phyloP scores from a whole-genome alignment of 2,329 filamentous ascomycete genomes.

The Arthrobotrys musiformis region DNA sequence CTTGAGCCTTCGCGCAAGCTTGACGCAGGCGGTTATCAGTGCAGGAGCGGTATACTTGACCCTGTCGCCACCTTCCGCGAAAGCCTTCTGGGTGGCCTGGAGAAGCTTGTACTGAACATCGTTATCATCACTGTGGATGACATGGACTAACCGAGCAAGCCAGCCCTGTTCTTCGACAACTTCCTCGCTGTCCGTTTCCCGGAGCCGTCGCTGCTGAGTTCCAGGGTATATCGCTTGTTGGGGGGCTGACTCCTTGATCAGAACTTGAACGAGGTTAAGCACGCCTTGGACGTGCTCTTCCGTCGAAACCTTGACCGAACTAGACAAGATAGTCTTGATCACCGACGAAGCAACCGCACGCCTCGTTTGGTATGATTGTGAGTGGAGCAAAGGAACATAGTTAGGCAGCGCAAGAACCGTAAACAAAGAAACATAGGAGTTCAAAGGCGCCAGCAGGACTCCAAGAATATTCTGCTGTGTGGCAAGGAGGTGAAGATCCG shows the following conservation, averaged over 20 bases:
- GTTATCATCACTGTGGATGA: slow-evolving; percentile 84
- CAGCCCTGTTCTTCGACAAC: slow-evolving; percentile 98
- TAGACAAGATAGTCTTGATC: slow-evolving; percentile 81
- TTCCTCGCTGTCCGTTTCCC: slow-evolving; percentile 89
- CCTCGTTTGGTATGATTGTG: slow-evolving; percentile 91
- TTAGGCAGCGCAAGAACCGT: slow-evolving; percentile 93
- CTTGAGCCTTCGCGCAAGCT: slow-evolving; percentile 89
- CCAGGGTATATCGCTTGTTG: slow-evolving; percentile 85
- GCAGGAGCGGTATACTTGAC: slow-evolving; percentile 96
- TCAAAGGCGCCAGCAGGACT: slow-evolving; percentile 88
- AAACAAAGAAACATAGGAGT: slow-evolving; percentile 91
- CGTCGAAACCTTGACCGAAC: slow-evolving; percentile 81
- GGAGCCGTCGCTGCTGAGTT: slow-evolving; percentile 70
- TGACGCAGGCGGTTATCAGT: slow-evolving; percentile 87
- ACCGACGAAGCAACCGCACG: slow-evolving; percentile 91
- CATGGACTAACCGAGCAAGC: slow-evolving; percentile 90
- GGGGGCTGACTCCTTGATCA: slow-evolving; percentile 88
- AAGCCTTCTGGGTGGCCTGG: slow-evolving; percentile 86
- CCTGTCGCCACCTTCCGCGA: slow-evolving; percentile 89
- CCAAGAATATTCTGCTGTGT: slow-evolving; percentile 90
- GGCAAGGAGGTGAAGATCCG: slow-evolving; percentile 88
- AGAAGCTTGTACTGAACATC: slow-evolving; percentile 94
- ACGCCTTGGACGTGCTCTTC: slow-evolving; percentile 86
- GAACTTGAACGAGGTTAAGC: slow-evolving; percentile 84
- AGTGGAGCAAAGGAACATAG: slow-evolving; percentile 87